These are phyloP conservation scores for Coemansia sp. DNA, from an alignment of 192 early-diverging fungal genomes.

Conservation along the genomic window DNA sequence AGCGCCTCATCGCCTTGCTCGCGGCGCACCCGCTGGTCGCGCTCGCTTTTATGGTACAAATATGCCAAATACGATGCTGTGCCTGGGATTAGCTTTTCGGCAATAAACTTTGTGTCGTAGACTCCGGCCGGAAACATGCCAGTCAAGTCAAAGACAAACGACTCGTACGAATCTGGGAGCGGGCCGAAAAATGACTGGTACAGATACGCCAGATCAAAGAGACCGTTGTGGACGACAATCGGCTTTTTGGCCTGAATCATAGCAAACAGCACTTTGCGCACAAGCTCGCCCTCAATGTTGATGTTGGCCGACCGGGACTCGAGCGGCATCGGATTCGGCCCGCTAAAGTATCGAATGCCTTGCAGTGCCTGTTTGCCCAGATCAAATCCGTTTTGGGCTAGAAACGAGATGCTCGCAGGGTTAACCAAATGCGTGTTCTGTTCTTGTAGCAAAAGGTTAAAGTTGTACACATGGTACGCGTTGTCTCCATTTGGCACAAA, in stretches of 20 bases:
- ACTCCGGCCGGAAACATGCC: conserved; percentile 87
- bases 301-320: conserved; percentile 24
- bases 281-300: conserved; percentile 42
- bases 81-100: conserved; percentile 44
- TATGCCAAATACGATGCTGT: conserved; percentile 43
- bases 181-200: conserved; percentile 86
- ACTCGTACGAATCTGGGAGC: conserved; percentile 67
- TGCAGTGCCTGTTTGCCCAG: conserved; percentile 71
- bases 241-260: conserved; percentile 59
- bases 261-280: conserved; percentile 60
- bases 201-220: conserved; percentile 89
- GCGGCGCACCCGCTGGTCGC: conserved; percentile 22
- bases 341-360: conserved; percentile 80
- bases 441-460: conserved; percentile 54
- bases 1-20: conserved; percentile 1
- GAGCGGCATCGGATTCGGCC: conserved; percentile 42
- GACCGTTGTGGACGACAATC: conserved; percentile 90
- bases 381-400: conserved; percentile 84
- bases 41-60: conserved; percentile 44
- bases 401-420: conserved; percentile 71
- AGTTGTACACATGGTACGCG: conserved; percentile 66
- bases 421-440: conserved; percentile 67
- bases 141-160: conserved; percentile 73
- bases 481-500: conserved; percentile 29
- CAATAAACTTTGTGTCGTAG: conserved; percentile 89